Evolutionary conservation across 495 filamentous ascomycete genomes (phyloP), one percentile per base, ranked within the genome.

Genomic region (Penicillium coprophilum): DNA sequence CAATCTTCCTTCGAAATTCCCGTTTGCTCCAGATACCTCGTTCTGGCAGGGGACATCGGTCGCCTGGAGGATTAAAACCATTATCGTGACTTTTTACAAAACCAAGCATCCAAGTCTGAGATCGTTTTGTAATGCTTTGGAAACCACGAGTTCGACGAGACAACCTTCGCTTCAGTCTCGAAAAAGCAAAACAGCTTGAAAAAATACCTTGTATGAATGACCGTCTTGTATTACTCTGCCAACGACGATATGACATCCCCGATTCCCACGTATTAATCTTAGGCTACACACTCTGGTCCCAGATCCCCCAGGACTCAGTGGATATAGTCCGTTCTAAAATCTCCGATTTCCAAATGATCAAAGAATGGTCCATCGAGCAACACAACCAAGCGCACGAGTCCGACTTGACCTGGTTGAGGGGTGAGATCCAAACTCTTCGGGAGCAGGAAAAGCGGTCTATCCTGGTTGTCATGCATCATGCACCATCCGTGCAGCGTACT

Each of bases 11-110:
- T 70, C 46, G 62, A 74, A 46, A 72, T 85, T 23, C 77, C 82
- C 0, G 61, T 66, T 2, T 63, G 66, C 12, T 75, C 82, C 0
- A 68, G 76, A 28, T 70, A 78, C 61, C 75, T 87, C 6, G 72
- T 86, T 23, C 73, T 86, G 0, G 80, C 77, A 0, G 83, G 83
- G 13, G 82, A 86, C 60, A 77, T 85, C 47, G 84, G 84, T 2
- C 75, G 78, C 10, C 70, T 85, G 20, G 54, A 56, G 13, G 77
- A 86, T 66, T 84, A 83, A 59, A 63, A 78, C 6, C 59, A 63
- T 5, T 85, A 82, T 62, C 73, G 70, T n/a, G 32, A 57, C 24
- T 85, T 86, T 58, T 61, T 86, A 36, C 59, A 73, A 32, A 65
- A 62, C 2, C 78, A 85, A 38, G 72, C 71, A 5, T 53, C 70